Percentiles rank a stretch among this genome's conserved stretches.
Conservation (phyloP, 495 filamentous ascomycete species). For the Aspergillus mulundensis region DNA sequence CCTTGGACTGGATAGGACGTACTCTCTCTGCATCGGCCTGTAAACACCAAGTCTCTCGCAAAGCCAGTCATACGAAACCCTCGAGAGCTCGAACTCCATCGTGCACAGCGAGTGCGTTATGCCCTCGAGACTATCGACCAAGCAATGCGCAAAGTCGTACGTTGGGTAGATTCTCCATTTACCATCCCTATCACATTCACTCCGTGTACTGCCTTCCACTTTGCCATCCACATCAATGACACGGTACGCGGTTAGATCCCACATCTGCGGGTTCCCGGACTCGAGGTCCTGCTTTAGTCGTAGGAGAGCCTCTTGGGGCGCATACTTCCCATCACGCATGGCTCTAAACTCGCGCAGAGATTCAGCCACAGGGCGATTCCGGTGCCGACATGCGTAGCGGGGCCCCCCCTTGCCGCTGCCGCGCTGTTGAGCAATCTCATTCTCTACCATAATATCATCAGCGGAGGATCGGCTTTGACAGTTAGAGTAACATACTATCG, state of each 20-base stretch:
- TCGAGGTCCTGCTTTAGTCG: slow-evolving; percentile 75
- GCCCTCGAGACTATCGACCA: slow-evolving; percentile 77
- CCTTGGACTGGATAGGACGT: no score
- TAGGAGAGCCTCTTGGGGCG: slow-evolving; percentile 75
- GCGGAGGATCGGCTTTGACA: not conserved
- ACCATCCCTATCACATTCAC: slow-evolving; percentile 66
- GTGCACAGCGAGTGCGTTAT: slow-evolving; percentile 84
- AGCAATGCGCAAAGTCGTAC: slow-evolving; percentile 48
- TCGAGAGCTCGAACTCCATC: slow-evolving; percentile 69
- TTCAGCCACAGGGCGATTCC: slow-evolving; percentile 65
- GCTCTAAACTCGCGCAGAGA: slow-evolving; percentile 75
- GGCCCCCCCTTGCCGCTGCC: slow-evolving; percentile 46
- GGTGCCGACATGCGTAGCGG: slow-evolving; percentile 74
- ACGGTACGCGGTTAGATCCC: slow-evolving; percentile 68
- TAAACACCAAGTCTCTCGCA: slow-evolving; percentile 67
- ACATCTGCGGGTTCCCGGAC: slow-evolving; percentile 62
- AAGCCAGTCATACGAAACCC: slow-evolving; percentile 83
- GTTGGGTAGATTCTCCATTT: slow-evolving; percentile 84
- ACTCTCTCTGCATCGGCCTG: slow-evolving; percentile 80
- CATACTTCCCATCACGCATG: slow-evolving; percentile 87
- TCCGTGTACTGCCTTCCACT: slow-evolving; percentile 40
- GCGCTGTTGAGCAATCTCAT: slow-evolving; percentile 73
- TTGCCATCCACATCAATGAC: slow-evolving; percentile 30
- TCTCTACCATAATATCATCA: not conserved
- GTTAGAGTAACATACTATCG: not conserved